phyloP scores from a whole-genome alignment of 257 asterid genomes.

The Craterostigma plantagineum region DNA sequence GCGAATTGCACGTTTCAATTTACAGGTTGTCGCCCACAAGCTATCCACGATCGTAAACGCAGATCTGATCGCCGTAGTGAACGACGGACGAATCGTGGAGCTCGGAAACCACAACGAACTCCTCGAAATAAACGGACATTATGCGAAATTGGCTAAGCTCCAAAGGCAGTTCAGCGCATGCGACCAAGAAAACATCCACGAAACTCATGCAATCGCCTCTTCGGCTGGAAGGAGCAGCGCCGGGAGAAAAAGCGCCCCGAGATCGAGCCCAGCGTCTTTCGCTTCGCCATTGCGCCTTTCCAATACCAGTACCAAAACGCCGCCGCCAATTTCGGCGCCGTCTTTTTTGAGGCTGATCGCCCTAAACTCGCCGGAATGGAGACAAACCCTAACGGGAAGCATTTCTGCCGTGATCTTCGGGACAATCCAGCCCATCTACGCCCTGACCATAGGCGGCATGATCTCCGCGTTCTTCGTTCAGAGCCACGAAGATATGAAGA shows the following conservation, averaged over 20 bases:
- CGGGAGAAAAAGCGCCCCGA: conserved; percentile 28
- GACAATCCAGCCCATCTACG: conserved; percentile 66
- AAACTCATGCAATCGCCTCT: conserved; percentile 8
- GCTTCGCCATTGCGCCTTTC: conserved; percentile 25
- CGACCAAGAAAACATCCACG: conserved; percentile 32
- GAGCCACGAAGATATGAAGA: conserved; percentile 43
- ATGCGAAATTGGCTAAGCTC: conserved; percentile 40
- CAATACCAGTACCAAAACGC: neutral
- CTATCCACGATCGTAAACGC: conserved; percentile 71
- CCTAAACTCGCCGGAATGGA: conserved; percentile 89
- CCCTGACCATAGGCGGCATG: conserved; percentile 72
- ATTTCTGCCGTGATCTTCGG: conserved; percentile 51
- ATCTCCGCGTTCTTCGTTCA: conserved; percentile 44
- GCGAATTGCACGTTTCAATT: too few species aligned
- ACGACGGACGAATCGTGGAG: conserved; percentile 36
- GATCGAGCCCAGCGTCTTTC: conserved; percentile 39
- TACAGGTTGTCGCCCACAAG: conserved; percentile 93
- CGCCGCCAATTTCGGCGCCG: conserved; percentile 23
- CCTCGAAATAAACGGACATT: conserved; percentile 38
- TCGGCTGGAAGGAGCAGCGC: conserved; percentile 31
- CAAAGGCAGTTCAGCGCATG: conserved; percentile 44
- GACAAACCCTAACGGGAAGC: conserved; percentile 44
- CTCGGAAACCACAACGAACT: conserved; percentile 54
- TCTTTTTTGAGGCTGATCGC: conserved; percentile 58
- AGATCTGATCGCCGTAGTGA: conserved; percentile 49